Conservation (phyloP, 805 yeast genomes). For the Barnettozyma pratensis region DNA sequence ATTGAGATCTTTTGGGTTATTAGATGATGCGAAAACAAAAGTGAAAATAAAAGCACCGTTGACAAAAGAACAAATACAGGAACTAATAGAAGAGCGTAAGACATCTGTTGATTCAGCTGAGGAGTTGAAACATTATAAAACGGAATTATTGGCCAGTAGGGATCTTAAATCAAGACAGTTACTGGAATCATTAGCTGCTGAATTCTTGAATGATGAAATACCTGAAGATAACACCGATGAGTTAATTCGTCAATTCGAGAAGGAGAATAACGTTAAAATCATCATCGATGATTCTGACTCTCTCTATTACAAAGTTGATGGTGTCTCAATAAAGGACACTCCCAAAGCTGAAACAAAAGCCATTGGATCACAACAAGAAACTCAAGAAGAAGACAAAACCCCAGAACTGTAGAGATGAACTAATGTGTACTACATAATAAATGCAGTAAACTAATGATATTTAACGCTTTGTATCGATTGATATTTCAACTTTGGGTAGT, state of each 20-base stretch:
- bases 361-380: no score
- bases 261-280: slow-evolving; percentile 14
- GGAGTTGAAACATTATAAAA: slow-evolving; percentile 10
- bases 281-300: slow-evolving; percentile 3
- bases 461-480: no score
- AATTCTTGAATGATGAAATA: slow-evolving; percentile 14
- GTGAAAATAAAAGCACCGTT: neutral
- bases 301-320: slow-evolving; percentile 4
- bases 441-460: no score
- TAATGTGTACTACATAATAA: neutral
- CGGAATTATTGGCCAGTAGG: neutral
- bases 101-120: neutral
- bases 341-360: neutral
- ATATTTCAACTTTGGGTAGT: no score
- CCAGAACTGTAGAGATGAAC: neutral
- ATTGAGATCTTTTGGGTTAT: slow-evolving; percentile 16
- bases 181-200: slow-evolving; percentile 14
- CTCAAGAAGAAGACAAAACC: neutral
- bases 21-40: slow-evolving; percentile 14
- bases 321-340: neutral
- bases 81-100: slow-evolving; percentile 7
- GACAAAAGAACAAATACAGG: slow-evolving; percentile 10
- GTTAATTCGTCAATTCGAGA: slow-evolving; percentile 12
- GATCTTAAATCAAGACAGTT: slow-evolving; percentile 10
- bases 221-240: slow-evolving; percentile 14